Evolutionary conservation across 2,329 filamentous ascomycete species (phyloP).

Genomic region (Colletotrichum karsti): DNA sequence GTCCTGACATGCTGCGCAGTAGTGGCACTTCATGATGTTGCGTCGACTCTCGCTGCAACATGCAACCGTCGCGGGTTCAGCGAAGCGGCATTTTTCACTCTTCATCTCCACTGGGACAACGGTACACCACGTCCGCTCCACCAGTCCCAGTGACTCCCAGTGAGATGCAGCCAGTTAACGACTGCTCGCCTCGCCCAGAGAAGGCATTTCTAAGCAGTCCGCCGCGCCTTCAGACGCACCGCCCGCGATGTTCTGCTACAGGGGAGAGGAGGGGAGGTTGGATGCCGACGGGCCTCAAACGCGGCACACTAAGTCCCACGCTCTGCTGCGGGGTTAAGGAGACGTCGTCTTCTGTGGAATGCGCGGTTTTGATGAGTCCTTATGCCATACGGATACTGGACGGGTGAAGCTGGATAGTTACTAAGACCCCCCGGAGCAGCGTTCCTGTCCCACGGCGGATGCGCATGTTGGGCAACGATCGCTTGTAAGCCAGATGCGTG

Average conservation of each 20-base stretch:
- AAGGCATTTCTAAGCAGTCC: constrained; percentile 12
- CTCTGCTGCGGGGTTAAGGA: constrained; percentile 14
- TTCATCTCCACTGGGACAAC: constrained; percentile 14
- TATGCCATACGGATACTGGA: background rate
- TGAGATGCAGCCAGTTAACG: constrained; percentile 8
- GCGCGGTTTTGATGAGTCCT: constrained; percentile 11
- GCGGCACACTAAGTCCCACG: constrained; percentile 3
- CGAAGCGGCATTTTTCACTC: constrained; percentile 21
- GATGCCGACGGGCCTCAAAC: constrained; percentile 10
- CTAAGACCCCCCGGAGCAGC: background rate
- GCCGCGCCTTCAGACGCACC: background rate
- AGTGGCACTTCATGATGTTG: background rate
- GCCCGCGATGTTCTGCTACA: background rate
- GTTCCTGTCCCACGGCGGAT: constrained; percentile 2
- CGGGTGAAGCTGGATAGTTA: background rate
- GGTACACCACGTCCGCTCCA: constrained; percentile 13
- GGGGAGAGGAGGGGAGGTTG: background rate
- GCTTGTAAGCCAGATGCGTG: background rate
- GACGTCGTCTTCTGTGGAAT: background rate
- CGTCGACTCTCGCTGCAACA: constrained; percentile 14
- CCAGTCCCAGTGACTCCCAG: constrained; percentile 10
- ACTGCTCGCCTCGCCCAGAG: background rate
- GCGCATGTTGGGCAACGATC: constrained; percentile 3
- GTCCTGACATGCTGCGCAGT: background rate
- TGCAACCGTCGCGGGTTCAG: constrained; percentile 7